A percentile compares a stretch with the other conserved stretches of the same genome.
Evolutionary conservation across 2,329 filamentous ascomycete species (phyloP).

Genomic region (Golovinomyces cichoracearum): DNA sequence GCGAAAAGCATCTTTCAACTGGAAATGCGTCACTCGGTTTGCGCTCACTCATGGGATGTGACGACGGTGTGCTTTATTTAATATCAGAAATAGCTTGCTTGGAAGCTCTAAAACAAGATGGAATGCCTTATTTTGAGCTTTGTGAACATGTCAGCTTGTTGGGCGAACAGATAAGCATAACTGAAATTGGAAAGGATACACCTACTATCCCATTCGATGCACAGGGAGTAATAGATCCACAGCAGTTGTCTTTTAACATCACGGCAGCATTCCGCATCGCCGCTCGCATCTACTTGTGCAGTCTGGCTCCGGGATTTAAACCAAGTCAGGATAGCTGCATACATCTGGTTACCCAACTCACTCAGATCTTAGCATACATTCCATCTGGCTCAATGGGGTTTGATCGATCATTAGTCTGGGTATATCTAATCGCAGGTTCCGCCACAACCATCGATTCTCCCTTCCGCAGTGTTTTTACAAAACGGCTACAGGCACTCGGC

Average conservation of each 20-base stretch:
- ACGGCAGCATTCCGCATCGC: conserved; percentile 75
- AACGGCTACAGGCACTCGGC: conserved; percentile 48
- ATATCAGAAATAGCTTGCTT: conserved; percentile 94
- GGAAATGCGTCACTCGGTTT: conserved; percentile 40
- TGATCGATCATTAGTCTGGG: conserved; percentile 80
- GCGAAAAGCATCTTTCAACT: conserved; percentile 62
- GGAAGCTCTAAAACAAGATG: conserved; percentile 59
- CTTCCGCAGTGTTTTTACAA: conserved; percentile 55
- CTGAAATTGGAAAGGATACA: conserved; percentile 35
- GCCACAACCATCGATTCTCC: conserved; percentile 44
- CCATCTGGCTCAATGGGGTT: conserved; percentile 59
- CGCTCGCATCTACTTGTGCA: conserved; percentile 90
- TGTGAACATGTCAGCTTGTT: conserved; percentile 78
- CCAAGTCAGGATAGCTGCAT: conserved; percentile 47
- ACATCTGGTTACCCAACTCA: conserved; percentile 53
- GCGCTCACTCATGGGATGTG: conserved; percentile 86
- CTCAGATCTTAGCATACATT: conserved; percentile 52
- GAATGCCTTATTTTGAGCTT: conserved; percentile 62
- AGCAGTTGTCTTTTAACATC: conserved; percentile 68
- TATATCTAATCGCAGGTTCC: conserved; percentile 65
- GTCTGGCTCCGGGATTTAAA: conserved; percentile 68
- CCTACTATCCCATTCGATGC: conserved; percentile 36
- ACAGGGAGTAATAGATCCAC: conserved; percentile 52
- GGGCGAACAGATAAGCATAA: conserved; percentile 61
- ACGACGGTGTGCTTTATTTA: conserved; percentile 90